Evolutionary conservation across 164 flowering plant genomes (phyloP), one percentile per base, ranked within the genome.

Genomic region (Stephania cephalantha): DNA sequence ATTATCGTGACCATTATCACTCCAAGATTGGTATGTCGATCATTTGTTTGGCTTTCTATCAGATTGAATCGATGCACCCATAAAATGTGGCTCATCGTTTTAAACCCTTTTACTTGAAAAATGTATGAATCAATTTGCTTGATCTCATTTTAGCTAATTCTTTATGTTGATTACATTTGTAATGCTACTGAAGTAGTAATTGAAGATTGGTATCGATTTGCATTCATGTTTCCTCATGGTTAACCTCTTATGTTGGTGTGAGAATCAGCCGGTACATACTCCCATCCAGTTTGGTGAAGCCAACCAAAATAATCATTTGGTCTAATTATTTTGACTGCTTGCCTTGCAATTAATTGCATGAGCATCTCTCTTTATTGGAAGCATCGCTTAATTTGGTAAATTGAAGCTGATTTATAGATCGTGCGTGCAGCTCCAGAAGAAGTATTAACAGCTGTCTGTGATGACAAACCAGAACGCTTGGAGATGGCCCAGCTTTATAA

Each of bases 401-500:
- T 15, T 58, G 64, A 58, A 58, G 64, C 64, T 58, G 15, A 50
- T 50, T 50, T 50, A 50, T 18, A 42, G 45, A 18, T 46, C 17
- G 25, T 20, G 35, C 68, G 1, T 86, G 82, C 90, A 91, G 97
- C 85, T 76, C 48, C 86, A 6, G 89, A 83, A 70, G 91, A 89
- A 82, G 69, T 88, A 46, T 70, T 82, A 13, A 77, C 79, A 12
- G 79, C 83, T 52, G 84, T 86, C 69, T 85, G 79, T 81, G 91
- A 89, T 82, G 82, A 81, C 45, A 81, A 85, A 46, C 48, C 85
- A 17, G 87, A 86, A 25, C 84, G 94, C 25, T 30, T 78, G 75
- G 81, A 83, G n/a, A 66, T 90, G 75, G 81, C 83, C 68, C 77
- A 71, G 69, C 88, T 83, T 65, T 91, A 89, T 80, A 95, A 90